Base-by-base conservation (phyloP, 164 flowering plant genomes). In the Piper longum region DNA sequence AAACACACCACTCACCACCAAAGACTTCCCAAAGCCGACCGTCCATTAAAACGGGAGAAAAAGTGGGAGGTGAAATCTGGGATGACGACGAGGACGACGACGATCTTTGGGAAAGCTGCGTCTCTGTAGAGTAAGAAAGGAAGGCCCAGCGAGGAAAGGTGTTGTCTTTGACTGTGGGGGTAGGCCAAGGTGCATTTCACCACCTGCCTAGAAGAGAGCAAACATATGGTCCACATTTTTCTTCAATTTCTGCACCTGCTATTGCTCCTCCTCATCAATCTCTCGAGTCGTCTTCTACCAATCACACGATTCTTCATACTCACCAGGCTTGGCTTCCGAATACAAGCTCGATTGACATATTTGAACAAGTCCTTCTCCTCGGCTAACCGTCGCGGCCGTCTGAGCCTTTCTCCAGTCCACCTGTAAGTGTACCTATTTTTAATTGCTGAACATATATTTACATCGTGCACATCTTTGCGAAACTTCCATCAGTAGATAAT, bases 201-300 rank as follows among this genome's bases (percentile, higher is more conserved):
- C 18, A 26, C 17, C 62, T 18, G 14, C 52, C 52, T 48, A 14
- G 17, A 42, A 17, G 62, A 41, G 62, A 60, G 19, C 7, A 39
- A 42, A 60, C 48, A 43, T 48, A 60, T 42, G 62, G 62, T 41
- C 62, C 62, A 60, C 45, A 41, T 60, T 41, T n/a, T 43, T 41
- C 16, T 39, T 59, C 39, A 18, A 55, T 55, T 55, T 55, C 17
- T 56, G 59, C 59, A 17, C 8, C 59, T 3, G 14, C 19, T 19
- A n/a, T 56, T 3, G 7, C 59, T 16, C 48, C 2, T 44, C 52
- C 0, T 14, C 52, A 48, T 48, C 52, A 6, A 9, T 9, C 52
- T 14, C 11, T 14, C 36, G 36, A 26, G 7, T 2, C 14, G 52
- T 48, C 52, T 48, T 48, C 14, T 5, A 48, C 52, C 52, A 48